Conservation (phyloP, 2,329 filamentous ascomycete species). For the Ophiocordyceps unilateralis region DNA sequence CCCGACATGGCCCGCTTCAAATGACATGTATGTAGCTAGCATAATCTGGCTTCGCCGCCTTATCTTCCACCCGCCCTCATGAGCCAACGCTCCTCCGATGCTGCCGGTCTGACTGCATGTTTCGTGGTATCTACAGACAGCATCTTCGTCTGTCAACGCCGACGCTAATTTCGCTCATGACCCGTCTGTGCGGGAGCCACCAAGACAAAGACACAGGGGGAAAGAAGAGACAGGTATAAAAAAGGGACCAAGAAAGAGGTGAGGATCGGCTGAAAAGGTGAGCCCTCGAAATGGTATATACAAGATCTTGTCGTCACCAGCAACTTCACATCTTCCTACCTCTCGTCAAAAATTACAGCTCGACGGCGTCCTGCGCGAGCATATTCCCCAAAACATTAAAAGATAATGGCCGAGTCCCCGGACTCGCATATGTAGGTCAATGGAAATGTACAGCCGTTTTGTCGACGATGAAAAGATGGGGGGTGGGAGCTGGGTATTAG, state of each 20-base stretch:
- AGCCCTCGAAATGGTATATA: slow-evolving; percentile 8
- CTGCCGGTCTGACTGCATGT: slow-evolving; percentile 2
- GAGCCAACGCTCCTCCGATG: neutral
- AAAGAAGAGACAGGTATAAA: slow-evolving; percentile 3
- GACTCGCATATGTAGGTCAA: neutral
- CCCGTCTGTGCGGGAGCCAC: slow-evolving; percentile 10
- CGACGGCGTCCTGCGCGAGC: neutral
- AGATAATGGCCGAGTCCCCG: neutral
- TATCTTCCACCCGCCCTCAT: neutral
- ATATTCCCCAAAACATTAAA: slow-evolving; percentile 5
- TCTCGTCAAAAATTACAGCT: slow-evolving; percentile 1
- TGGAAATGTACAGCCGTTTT: neutral
- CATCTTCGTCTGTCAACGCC: slow-evolving; percentile 9
- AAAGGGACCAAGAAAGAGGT: slow-evolving; percentile 4
- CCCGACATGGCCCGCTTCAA: too few relatives aligned
- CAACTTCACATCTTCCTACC: slow-evolving; percentile 2
- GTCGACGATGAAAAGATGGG: neutral
- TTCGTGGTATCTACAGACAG: slow-evolving; percentile 6
- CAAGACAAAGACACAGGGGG: too few relatives aligned
- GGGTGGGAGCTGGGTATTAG: neutral
- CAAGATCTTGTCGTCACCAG: slow-evolving; percentile 8
- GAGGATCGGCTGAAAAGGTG: slow-evolving; percentile 1
- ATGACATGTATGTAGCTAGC: too few relatives aligned
- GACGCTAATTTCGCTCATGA: slow-evolving; percentile 13
- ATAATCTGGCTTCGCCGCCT: too few relatives aligned